Base-by-base conservation (phyloP, 1,284 basidiomycete genomes). In the Sanghuangporus baumii region DNA sequence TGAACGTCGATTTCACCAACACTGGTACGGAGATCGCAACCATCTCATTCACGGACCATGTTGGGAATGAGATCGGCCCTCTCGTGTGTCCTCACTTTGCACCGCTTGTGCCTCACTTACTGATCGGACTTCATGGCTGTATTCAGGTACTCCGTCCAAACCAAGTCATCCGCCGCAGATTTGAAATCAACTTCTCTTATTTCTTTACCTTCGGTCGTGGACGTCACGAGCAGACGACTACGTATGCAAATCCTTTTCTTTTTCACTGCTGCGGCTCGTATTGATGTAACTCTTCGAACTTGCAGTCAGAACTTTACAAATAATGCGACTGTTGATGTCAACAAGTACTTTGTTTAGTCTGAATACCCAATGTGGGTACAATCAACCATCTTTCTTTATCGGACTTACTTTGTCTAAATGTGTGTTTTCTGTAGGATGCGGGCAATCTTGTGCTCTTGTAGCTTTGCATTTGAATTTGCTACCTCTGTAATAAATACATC, bases 1-100 rank as follows among this genome's bases (percentile, higher is more conserved):
- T 54, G 34, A 51, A 54, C 37, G 50, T 60, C 31, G 58, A 60
- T 47, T 60, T 60, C 58, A 38, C 47, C 31, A 60, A 60, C 48
- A 60, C 58, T 40, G 58, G 58, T 20, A 37, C 26, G 18, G 50
- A 54, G 38, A 60, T 60, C 23, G 37, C n/a, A 18, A 58, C 41
- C 40, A 47, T 58, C 40, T 31, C 20, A 6, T 46, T 47, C 57
- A 58, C 57, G 2, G 57, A 58, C 40, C 41, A 46, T 6, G 26
- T 11, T 16, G 57, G 57, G 8, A 58, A 26, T 6, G 7, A n/a
- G 9, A 46, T 47, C 16, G 57, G 57, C 3, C 57, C 57, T 11
- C n/a, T 58, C 8, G 47, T 48, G 20, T 23, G 47, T 43, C 41
- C 4, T 31, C 26, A 31, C 26, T 0, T 4, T 31, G 26, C 3